Conservation (phyloP, 1,139 yeast species). For the Pichia sp. region DNA sequence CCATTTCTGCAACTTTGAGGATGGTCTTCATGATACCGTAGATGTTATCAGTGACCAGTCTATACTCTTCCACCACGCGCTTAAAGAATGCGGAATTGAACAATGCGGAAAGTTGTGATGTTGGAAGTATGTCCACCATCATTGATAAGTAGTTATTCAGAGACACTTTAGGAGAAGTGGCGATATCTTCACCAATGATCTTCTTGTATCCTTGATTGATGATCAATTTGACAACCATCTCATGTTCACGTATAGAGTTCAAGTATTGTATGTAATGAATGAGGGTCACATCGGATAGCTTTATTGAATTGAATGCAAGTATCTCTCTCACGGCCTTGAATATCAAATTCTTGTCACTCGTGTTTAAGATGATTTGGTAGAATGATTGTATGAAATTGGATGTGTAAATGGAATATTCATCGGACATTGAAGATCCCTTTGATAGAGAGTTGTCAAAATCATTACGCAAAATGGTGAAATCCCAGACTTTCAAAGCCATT, state of each 20-base stretch:
- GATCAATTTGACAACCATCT: slow-evolving; percentile 17
- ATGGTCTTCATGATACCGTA: slow-evolving; percentile 27
- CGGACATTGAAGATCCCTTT: slow-evolving; percentile 2
- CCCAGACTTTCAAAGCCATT: slow-evolving; percentile 24
- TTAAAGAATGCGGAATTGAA: slow-evolving; percentile 21
- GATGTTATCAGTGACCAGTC: slow-evolving; percentile 26
- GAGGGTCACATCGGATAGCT: slow-evolving; percentile 18
- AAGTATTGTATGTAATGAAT: slow-evolving; percentile 21
- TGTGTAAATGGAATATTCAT: slow-evolving; percentile 14
- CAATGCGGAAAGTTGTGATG: slow-evolving; percentile 12
- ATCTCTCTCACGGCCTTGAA: slow-evolving; percentile 23
- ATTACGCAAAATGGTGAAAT: slow-evolving; percentile 22
- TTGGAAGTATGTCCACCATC: slow-evolving; percentile 20
- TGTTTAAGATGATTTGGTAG: slow-evolving; percentile 12
- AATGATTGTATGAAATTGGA: slow-evolving; percentile 16
- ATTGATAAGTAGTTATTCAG: slow-evolving; percentile 24
- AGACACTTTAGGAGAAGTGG: slow-evolving; percentile 8
- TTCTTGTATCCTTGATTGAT: slow-evolving; percentile 25
- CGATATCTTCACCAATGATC: slow-evolving; percentile 2
- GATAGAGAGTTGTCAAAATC: slow-evolving; percentile 22
- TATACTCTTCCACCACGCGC: slow-evolving; percentile 25
- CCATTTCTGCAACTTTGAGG: slow-evolving; percentile 15
- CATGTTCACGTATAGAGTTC: slow-evolving; percentile 4
- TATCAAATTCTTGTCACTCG: slow-evolving; percentile 16
- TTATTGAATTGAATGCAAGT: slow-evolving; percentile 21